These are phyloP conservation scores for Podaxis sp. DNA, from an alignment of 768 basidiomycete genomes.

Conservation along the genomic window DNA sequence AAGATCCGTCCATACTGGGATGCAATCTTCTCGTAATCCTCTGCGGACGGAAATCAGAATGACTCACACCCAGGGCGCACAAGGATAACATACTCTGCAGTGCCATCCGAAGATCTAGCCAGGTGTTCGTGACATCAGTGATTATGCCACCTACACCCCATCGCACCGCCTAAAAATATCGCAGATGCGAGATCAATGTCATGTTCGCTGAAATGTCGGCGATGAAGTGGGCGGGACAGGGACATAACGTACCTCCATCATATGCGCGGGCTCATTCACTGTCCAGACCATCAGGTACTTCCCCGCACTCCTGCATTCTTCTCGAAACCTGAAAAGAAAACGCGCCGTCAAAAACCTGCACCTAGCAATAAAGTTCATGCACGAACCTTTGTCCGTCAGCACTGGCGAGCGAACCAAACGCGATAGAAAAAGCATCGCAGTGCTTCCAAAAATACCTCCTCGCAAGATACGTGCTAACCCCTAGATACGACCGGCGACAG, in stretches of 20 bases:
- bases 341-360: neutral
- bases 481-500: conserved; percentile 83
- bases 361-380: too few relatives aligned
- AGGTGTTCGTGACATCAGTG: conserved; percentile 68
- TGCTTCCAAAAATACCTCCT: conserved; percentile 86
- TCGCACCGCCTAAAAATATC: conserved; percentile 53
- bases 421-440: conserved; percentile 83
- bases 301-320: conserved; percentile 71
- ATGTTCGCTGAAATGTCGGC: neutral
- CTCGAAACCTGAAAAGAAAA: conserved; percentile 55
- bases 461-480: conserved; percentile 64
- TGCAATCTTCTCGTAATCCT: conserved; percentile 62
- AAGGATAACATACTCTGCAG: conserved; percentile 42
- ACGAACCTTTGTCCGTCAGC: conserved; percentile 66
- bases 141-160: conserved; percentile 79
- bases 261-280: conserved; percentile 82
- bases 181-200: neutral
- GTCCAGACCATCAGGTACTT: conserved; percentile 96
- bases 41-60: conserved; percentile 26
- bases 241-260: conserved; percentile 69
- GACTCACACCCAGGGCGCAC: neutral
- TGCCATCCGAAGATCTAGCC: conserved; percentile 60
- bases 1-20: conserved; percentile 63
- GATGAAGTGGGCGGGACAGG: conserved; percentile 9
- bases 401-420: conserved; percentile 66